phyloP scores from a whole-genome alignment of 2,329 filamentous ascomycete species.

The Tympanopsis confertula region DNA sequence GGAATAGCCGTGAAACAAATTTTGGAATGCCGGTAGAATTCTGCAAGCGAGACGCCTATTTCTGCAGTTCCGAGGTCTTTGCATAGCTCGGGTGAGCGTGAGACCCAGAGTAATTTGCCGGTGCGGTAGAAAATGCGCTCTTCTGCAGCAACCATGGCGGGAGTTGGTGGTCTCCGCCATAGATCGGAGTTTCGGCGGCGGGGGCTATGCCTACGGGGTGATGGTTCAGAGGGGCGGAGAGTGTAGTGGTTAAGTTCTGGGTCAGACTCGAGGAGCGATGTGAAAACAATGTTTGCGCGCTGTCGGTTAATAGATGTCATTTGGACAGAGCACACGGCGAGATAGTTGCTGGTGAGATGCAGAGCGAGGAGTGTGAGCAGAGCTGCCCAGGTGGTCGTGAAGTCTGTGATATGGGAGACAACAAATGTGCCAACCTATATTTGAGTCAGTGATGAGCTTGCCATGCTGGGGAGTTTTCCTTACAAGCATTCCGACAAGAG shows the following conservation, averaged over 20 bases:
- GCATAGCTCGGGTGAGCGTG: too few relatives aligned
- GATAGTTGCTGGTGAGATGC: slow-evolving; percentile 54
- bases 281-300: slow-evolving; percentile 52
- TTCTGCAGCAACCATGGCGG: slow-evolving; percentile 32
- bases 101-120: slow-evolving; percentile 37
- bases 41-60: not conserved
- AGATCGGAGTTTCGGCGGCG: not conserved
- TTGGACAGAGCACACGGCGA: slow-evolving; percentile 53
- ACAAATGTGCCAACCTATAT: slow-evolving; percentile 41
- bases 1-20: too few relatives aligned
- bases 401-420: slow-evolving; percentile 47
- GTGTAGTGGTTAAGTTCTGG: not conserved
- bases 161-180: slow-evolving; percentile 34
- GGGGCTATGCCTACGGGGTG: not conserved
- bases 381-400: slow-evolving; percentile 47
- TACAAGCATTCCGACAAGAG: slow-evolving; percentile 55
- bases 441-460: not conserved
- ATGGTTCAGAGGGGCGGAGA: not conserved
- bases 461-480: not conserved
- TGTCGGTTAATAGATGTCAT: slow-evolving; percentile 58
- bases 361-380: slow-evolving; percentile 45
- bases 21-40: not conserved
- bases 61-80: not conserved
- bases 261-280: slow-evolving; percentile 18
- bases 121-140: slow-evolving; percentile 20